Percentiles rank a stretch among this genome's conserved stretches.
These are phyloP conservation scores for Cylindrotheca fusiformis DNA, from an alignment of 108 stramenopile species.

Conservation along the genomic window DNA sequence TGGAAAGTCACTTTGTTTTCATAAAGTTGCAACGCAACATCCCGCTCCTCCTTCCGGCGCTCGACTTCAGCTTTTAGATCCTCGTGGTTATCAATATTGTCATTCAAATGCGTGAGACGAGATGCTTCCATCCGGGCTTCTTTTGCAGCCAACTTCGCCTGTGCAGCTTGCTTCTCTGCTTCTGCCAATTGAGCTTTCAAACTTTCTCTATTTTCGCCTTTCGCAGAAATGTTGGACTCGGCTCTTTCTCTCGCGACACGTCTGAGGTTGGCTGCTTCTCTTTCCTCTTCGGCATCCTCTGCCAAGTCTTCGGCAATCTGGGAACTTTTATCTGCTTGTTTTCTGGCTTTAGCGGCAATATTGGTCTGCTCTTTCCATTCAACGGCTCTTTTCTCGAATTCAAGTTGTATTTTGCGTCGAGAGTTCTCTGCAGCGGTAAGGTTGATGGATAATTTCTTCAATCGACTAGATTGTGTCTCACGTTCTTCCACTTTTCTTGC, in stretches of 20 bases:
- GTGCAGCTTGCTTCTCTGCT: conserved; percentile 60
- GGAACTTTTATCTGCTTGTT: conserved; percentile 55
- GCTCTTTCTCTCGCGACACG: conserved; percentile 60
- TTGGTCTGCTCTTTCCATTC: conserved; percentile 62
- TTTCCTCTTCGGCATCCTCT: conserved; percentile 79
- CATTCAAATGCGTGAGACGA: conserved; percentile 29
- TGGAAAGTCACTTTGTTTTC: conserved; percentile 47
- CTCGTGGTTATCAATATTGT: conserved; percentile 13
- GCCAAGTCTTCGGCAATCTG: conserved; percentile 70
- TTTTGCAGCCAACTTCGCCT: conserved; percentile 50
- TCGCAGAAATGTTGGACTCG: conserved; percentile 48
- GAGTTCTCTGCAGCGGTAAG: conserved; percentile 36
- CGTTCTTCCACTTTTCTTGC: conserved; percentile 56
- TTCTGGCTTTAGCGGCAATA: conserved; percentile 52
- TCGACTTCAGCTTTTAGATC: conserved; percentile 25
- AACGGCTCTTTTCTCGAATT: conserved; percentile 55
- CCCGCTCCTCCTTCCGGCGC: conserved; percentile 31
- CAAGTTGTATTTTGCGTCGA: conserved; percentile 32
- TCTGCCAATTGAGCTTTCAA: conserved; percentile 64
- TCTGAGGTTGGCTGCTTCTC: conserved; percentile 75
- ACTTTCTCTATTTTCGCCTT: conserved; percentile 46
- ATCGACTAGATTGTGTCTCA: conserved; percentile 7
- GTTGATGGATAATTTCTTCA: conserved; percentile 6
- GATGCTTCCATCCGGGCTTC: conserved; percentile 53
- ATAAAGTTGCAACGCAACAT: conserved; percentile 37